Conservation (phyloP, 2,329 filamentous ascomycete species). For the Trichoderma arundinaceum region DNA sequence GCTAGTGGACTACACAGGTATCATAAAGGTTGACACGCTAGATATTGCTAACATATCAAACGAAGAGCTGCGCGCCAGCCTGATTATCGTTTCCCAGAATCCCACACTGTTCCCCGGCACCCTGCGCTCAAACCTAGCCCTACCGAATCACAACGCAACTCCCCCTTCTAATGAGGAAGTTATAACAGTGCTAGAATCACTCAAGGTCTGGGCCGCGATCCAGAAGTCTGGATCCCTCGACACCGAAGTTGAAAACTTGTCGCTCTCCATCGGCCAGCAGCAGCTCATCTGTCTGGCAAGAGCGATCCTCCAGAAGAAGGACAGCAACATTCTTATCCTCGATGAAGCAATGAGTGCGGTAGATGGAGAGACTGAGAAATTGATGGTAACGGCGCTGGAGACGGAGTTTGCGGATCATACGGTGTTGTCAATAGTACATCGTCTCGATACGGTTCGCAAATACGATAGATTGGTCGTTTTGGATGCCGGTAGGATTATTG, state of each 20-base stretch:
- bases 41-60: slow-evolving; percentile 32
- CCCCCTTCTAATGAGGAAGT: slow-evolving; percentile 29
- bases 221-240: slow-evolving; percentile 29
- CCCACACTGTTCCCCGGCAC: slow-evolving; percentile 33
- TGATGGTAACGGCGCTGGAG: slow-evolving; percentile 30
- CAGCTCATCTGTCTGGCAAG: slow-evolving; percentile 35
- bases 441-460: slow-evolving; percentile 22
- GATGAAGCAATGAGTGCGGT: slow-evolving; percentile 35
- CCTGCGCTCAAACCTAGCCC: slow-evolving; percentile 34
- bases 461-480: slow-evolving; percentile 21
- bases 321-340: slow-evolving; percentile 33
- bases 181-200: slow-evolving; percentile 23
- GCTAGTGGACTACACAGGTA: slow-evolving; percentile 31
- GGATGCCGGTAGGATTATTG: background rate
- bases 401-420: slow-evolving; percentile 33
- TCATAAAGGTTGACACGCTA: slow-evolving; percentile 32
- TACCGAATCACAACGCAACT: background rate
- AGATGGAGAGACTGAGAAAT: slow-evolving; percentile 33
- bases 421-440: slow-evolving; percentile 32
- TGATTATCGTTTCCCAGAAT: slow-evolving; percentile 36
- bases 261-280: slow-evolving; percentile 33
- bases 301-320: slow-evolving; percentile 33
- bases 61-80: slow-evolving; percentile 33
- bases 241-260: slow-evolving; percentile 19
- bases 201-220: slow-evolving; percentile 30